These are phyloP conservation scores for Vigna mungo DNA, from an alignment of 306 rosid genomes.

Conservation along the genomic window DNA sequence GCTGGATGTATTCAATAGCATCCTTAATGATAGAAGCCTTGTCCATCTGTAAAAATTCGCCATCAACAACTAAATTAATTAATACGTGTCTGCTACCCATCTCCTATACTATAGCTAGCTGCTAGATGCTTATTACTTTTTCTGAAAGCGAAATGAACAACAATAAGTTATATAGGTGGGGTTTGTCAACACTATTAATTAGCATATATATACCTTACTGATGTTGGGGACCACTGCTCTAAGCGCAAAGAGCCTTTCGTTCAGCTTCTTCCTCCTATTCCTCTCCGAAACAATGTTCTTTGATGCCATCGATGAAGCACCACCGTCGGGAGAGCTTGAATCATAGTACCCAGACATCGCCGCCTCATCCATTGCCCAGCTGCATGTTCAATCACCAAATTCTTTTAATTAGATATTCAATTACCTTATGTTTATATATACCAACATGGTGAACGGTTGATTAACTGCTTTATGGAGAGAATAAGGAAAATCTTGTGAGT, in stretches of 20 bases:
- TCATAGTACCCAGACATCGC: conserved; percentile 63
- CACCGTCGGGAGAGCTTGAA: conserved; percentile 89
- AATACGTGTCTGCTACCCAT: background rate
- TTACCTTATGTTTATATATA: background rate
- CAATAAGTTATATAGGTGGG: background rate
- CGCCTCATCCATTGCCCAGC: conserved; percentile 75
- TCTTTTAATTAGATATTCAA: background rate
- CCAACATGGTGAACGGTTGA: background rate
- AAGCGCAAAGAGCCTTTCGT: conserved; percentile 77
- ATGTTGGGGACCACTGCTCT: conserved; percentile 89
- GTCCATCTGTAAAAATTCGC: conserved; percentile 64
- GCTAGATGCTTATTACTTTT: background rate
- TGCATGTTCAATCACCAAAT: background rate
- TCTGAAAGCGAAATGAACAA: background rate
- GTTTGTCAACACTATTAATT: background rate
- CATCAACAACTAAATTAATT: background rate
- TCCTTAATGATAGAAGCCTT: conserved; percentile 87
- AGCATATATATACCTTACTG: conserved; percentile 63
- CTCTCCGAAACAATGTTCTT: conserved; percentile 85
- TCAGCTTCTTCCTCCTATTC: conserved; percentile 83
- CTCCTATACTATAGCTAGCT: too few species aligned
- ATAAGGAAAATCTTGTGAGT: too few species aligned
- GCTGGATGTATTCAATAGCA: conserved; percentile 75
- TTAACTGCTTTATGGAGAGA: too few species aligned
- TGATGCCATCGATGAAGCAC: conserved; percentile 64